Base-by-base conservation (phyloP, 192 early-diverging fungal species). In the Piromyces finnis region DNA sequence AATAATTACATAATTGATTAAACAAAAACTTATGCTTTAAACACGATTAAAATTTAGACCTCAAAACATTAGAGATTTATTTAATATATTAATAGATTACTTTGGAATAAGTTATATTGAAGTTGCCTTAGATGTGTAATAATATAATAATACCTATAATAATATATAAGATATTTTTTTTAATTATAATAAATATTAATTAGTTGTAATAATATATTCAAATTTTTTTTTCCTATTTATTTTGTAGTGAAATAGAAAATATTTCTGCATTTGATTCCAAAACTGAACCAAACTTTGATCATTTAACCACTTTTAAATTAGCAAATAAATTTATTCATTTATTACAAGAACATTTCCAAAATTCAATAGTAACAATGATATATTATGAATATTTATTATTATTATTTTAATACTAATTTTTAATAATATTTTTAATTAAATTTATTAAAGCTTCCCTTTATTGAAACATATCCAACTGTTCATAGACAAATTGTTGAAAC, bases 91-190 rank as follows among this genome's bases (percentile, higher is more conserved):
- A 27, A 85, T 95, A 16, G 89, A 96, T 27, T 89, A 89, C 35
- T 85, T 95, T n/a, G 95, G 95, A 78, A 87, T 89, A 77, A 88
- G 91, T 80, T 98, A 96, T 81, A 82, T 98, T 78, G 92, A 94
- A 78, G 89, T 88, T 12, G 94, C 94, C 16, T 83, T 97, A 59
- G 96, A 98, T 30, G 82, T 84, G 90, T 93, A 86, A 85, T n/a
- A n/a, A n/a, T n/a, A n/a, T n/a, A n/a, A n/a, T n/a, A n/a, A n/a
- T n/a, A n/a, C n/a, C n/a, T n/a, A n/a, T n/a, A n/a, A n/a, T n/a
- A n/a, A n/a, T n/a, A n/a, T n/a, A n/a, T n/a, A n/a, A n/a, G n/a
- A n/a, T n/a, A n/a, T n/a, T n/a, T n/a, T n/a, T n/a, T n/a, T n/a
- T n/a, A n/a, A n/a, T n/a, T n/a, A n/a, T n/a, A n/a, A n/a, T n/a